phyloP scores from a whole-genome alignment of 1,139 yeast genomes.

The Sugiyamaella novakii region DNA sequence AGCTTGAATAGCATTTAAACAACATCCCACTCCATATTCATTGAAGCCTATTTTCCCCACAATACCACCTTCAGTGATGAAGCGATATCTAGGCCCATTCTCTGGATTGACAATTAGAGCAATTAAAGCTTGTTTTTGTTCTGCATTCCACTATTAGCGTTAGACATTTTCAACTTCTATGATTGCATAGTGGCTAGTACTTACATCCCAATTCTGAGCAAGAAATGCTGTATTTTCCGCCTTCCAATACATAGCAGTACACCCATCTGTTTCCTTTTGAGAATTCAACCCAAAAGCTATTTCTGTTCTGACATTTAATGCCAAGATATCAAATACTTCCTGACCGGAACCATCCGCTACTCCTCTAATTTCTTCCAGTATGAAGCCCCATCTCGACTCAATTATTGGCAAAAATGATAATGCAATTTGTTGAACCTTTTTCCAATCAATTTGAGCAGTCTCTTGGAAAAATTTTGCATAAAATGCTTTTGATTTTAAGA shows the following conservation, averaged over 20 bases:
- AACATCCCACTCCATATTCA: conserved; percentile 40
- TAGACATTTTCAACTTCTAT: conserved; percentile 2
- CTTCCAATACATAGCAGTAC: conserved; percentile 40
- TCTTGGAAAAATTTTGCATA: conserved; percentile 32
- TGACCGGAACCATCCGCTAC: conserved; percentile 41
- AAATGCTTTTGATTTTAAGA: conserved; percentile 31
- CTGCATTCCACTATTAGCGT: conserved; percentile 35
- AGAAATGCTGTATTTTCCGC: conserved; percentile 27
- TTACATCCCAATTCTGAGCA: conserved; percentile 42
- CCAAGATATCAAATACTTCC: conserved; percentile 39
- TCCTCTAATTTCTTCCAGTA: conserved; percentile 41
- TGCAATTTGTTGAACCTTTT: conserved; percentile 30
- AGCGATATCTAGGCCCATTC: conserved; percentile 35
- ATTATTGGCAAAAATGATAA: conserved; percentile 32
- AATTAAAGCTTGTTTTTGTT: conserved; percentile 35
- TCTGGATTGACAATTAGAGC: conserved; percentile 35
- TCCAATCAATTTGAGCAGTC: conserved; percentile 34
- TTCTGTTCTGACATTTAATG: conserved; percentile 43
- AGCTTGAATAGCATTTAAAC: conserved; percentile 41
- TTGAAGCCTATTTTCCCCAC: conserved; percentile 45
- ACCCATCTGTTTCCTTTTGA: conserved; percentile 40
- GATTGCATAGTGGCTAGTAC: conserved; percentile 9
- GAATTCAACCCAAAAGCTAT: conserved; percentile 36
- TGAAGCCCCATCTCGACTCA: conserved; percentile 34
- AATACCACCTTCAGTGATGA: conserved; percentile 43